A percentile compares a stretch with the other conserved stretches of the same genome.
Conservation (phyloP, 257 asterid species). For the Mentha longifolia region DNA sequence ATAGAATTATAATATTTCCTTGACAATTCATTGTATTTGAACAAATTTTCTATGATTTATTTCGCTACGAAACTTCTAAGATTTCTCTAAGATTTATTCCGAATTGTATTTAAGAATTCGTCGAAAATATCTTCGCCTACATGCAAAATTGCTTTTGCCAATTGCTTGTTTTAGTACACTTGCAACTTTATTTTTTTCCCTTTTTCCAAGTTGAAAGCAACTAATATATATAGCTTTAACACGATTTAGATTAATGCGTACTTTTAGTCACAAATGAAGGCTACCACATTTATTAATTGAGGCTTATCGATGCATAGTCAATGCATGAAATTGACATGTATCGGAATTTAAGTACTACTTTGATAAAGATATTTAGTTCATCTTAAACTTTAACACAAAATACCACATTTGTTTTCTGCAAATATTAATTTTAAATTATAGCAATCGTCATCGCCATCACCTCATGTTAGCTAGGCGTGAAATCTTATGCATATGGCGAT, state of each 20-base stretch:
- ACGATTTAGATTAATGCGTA: conserved; percentile 10
- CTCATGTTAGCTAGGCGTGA: conserved; percentile 23
- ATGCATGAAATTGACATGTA: conserved; percentile 39
- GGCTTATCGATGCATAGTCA: conserved; percentile 19
- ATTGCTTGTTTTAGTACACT: conserved; percentile 27
- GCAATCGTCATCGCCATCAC: conserved; percentile 23
- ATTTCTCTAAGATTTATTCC: too few relatives aligned
- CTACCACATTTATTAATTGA: conserved; percentile 4
- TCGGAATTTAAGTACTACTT: conserved; percentile 14
- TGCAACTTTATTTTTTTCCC: conserved; percentile 15
- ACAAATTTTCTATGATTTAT: too few relatives aligned
- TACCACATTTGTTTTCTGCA: neutral
- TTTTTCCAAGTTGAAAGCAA: conserved; percentile 46
- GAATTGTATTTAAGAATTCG: too few relatives aligned
- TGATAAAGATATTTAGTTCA: neutral
- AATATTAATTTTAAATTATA: neutral
- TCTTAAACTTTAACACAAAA: neutral
- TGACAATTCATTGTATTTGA: too few relatives aligned
- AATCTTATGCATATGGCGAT: neutral
- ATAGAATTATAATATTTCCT: too few relatives aligned
- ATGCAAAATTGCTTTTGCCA: conserved; percentile 29
- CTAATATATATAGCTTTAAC: conserved; percentile 16
- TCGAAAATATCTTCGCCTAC: neutral
- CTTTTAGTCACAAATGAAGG: conserved; percentile 20
- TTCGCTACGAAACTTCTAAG: too few relatives aligned